Percentiles rank a stretch among this genome's conserved stretches.
Evolutionary conservation across 345 rosid species (phyloP).

Genomic region (Cardamine occulta): DNA sequence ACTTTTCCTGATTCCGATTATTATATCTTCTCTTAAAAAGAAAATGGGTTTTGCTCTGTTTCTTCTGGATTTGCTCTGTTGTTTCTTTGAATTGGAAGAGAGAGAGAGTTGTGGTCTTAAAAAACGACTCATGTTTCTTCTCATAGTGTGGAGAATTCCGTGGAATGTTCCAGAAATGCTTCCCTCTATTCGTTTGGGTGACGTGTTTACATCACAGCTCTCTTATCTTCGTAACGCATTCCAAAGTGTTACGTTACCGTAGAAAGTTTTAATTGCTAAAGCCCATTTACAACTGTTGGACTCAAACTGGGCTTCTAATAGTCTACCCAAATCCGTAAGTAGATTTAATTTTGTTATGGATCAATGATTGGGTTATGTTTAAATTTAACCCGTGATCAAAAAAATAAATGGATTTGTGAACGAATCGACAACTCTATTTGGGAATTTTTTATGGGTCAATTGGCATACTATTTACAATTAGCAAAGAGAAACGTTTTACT

Average conservation of each 20-base stretch:
- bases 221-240: background rate
- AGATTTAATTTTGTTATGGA: background rate
- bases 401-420: background rate
- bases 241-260: background rate
- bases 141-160: constrained; percentile 34
- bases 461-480: too few species aligned
- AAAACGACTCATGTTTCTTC: constrained; percentile 19
- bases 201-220: constrained; percentile 24
- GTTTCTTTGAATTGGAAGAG: background rate
- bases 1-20: constrained; percentile 13
- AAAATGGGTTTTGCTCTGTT: too few species aligned
- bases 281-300: background rate
- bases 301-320: constrained; percentile 11
- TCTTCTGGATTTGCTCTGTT: background rate
- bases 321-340: background rate
- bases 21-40: background rate
- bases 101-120: constrained; percentile 6
- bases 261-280: background rate
- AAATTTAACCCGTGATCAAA: background rate
- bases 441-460: too few species aligned
- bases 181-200: background rate
- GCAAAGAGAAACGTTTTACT: too few species aligned
- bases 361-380: background rate
- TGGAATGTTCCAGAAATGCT: constrained; percentile 48
- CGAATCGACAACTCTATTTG: background rate